Percentiles rank a stretch among this genome's conserved stretches.
These are phyloP conservation scores for Talaromyces nanjingensis DNA, from an alignment of 495 filamentous ascomycete genomes.

Conservation along the genomic window DNA sequence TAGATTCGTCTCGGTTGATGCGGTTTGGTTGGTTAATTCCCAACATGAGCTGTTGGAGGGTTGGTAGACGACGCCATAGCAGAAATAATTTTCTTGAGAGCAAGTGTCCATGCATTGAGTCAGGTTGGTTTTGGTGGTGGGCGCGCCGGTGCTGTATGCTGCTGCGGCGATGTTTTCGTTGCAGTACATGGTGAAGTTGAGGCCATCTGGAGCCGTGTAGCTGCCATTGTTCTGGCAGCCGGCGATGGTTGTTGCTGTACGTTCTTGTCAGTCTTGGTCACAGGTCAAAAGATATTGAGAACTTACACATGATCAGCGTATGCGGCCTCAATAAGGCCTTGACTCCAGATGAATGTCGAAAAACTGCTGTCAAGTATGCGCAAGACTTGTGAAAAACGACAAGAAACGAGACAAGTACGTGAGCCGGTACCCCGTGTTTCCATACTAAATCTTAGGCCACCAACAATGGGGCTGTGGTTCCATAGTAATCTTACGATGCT, in stretches of 20 bases:
- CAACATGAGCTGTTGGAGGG: slow-evolving; percentile 6
- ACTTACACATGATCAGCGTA: not conserved
- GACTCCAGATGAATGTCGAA: not conserved
- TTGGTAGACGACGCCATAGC: not conserved
- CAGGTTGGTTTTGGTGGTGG: not conserved
- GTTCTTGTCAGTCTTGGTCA: not conserved
- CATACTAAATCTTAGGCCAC: not conserved
- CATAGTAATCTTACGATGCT: not conserved
- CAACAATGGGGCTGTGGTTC: not conserved
- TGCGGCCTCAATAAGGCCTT: not conserved
- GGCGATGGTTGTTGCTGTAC: not conserved
- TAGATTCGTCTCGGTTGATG: not conserved
- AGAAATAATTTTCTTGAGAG: not conserved
- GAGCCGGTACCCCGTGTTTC: not conserved
- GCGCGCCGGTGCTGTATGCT: not conserved
- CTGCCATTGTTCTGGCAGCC: slow-evolving; percentile 1
- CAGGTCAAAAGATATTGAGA: not conserved
- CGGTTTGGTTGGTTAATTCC: not conserved
- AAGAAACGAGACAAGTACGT: not conserved
- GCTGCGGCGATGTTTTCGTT: not conserved
- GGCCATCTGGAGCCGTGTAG: slow-evolving; percentile 7
- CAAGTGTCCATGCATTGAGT: slow-evolving; percentile 2
- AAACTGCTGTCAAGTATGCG: not conserved
- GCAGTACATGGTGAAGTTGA: slow-evolving; percentile 6
- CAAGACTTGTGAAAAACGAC: not conserved